Evolutionary conservation across 2,329 filamentous ascomycete species (phyloP), one percentile per base, ranked within the genome.

Genomic region (Aspergillus persii): DNA sequence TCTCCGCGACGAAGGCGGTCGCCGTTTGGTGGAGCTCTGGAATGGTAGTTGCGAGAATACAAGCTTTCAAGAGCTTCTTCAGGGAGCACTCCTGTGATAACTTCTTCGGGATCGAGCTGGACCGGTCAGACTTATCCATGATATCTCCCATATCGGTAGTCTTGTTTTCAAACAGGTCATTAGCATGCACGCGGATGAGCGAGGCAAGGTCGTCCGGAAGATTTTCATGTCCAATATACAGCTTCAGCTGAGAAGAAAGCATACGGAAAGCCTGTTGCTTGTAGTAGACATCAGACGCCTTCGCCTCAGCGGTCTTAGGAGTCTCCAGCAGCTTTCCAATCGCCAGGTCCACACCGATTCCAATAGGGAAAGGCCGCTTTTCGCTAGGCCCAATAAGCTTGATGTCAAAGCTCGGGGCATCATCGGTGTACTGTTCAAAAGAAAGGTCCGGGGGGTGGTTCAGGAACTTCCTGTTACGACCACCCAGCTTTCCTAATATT

Each of bases 401-500:
- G 59, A 99, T 81, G 66, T 98, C 93, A 63, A 97, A 91, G 70
- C 91, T 96, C 0, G 92, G 85, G 23, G 86, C 81, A 68, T 98
- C 95, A 73, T 99, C 95, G 5, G 94, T 88, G 71, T 89, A 98
- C 53, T 88, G 84, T 73, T 92, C 88, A 76, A 90, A 98, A 1
- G 86, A 84, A 11, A 99, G 84, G n/a, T 89, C 86, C 5, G 94
- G 88, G 2, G 94, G 91, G 51, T 92, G 90, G 5, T 90, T 96
- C 80, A 98, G 89, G 74, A 96, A 99, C 71, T 96, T 97, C 39
- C 96, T 83, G 69, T 99, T 99, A 29, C 95, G 87, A 7, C 95
- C 95, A 50, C 96, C 95, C 11, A 99, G 84, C 75, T 99, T 99
- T 12, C 95, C 95, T 2, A 99, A 83, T 58, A 99, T 99, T 50